Evolutionary conservation across 345 rosid species (phyloP), one percentile per base, ranked within the genome.

Genomic region (Arabis hirsuta): DNA sequence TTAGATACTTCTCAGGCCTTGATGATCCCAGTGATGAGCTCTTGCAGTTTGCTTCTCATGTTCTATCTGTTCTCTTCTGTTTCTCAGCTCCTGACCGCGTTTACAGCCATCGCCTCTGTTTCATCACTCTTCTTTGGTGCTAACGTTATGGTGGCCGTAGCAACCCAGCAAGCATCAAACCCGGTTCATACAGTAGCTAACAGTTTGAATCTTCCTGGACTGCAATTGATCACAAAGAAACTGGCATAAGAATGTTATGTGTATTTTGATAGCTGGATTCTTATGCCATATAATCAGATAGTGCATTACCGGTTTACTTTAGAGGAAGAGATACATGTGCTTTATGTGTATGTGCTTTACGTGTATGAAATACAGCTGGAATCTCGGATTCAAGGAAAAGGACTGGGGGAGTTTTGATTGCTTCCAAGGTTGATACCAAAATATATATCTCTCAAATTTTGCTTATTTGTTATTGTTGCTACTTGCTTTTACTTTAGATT

Each of bases 111-210:
- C 39, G 99, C 99, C 32, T 89, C 99, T 43, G 90, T 82, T 69
- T 89, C 93, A 0, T 91, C 99, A 19, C 89, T 95, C 27, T 95
- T 88, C 86, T 95, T 95, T 78, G 99, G 99, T 73, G 96, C 94
- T 69, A 95, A 91, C 53, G 99, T 95, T 68, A 95, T 95, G 99
- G 97, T 95, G n/a, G 83, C 97, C 1, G 99, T 95, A 54, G 99
- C 97, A 57, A 95, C 96, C 20, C 96, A 91, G 57, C 93, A 89
- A 76, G 99, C 99, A 31, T 88, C 93, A 26, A 95, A 91, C 80
- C 99, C 99, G 2, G 92, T 91, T 73, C 97, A 91, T 76, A 91
- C 97, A 0, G 96, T 91, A 39, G 99, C 96, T 36, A 85, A 84
- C 79, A 90, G 96, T 79, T 82, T 95, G 82, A 95, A 90, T 69